phyloP scores from a whole-genome alignment of 2,329 filamentous ascomycete genomes.

The Madurella mycetomatis region DNA sequence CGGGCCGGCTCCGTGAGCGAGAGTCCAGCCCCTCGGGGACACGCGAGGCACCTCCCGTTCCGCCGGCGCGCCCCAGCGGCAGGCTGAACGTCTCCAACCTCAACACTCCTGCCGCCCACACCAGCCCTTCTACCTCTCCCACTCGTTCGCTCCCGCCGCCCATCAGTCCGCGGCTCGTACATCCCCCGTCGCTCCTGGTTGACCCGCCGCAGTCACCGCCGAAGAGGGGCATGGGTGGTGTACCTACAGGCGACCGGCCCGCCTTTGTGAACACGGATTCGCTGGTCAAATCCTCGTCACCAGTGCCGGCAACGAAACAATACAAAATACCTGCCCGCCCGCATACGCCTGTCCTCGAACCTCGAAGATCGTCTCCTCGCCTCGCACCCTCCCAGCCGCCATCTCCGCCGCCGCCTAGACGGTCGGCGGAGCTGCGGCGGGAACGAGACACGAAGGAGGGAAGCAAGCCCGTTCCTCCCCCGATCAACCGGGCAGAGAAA shows the following conservation, averaged over 20 bases:
- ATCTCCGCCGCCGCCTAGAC: slow-evolving; percentile 59
- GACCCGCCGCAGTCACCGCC: slow-evolving; percentile 68
- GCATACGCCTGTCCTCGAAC: slow-evolving; percentile 48
- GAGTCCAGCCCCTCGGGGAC: slow-evolving; percentile 36
- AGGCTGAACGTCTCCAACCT: slow-evolving; percentile 36
- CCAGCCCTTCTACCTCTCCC: slow-evolving; percentile 33
- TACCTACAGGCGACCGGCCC: slow-evolving; percentile 38
- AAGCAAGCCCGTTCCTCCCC: slow-evolving; percentile 56
- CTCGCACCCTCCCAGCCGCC: slow-evolving; percentile 48
- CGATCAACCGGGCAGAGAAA: slow-evolving; percentile 77
- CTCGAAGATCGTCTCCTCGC: slow-evolving; percentile 43
- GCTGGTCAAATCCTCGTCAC: slow-evolving; percentile 37
- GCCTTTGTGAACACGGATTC: slow-evolving; percentile 47
- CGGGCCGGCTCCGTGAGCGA: slow-evolving; percentile 40
- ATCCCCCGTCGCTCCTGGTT: slow-evolving; percentile 63
- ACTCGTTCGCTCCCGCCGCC: slow-evolving; percentile 45
- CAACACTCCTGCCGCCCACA: slow-evolving; percentile 36
- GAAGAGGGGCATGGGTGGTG: slow-evolving; percentile 38
- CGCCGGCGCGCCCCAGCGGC: slow-evolving; percentile 25
- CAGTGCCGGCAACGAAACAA: slow-evolving; percentile 40
- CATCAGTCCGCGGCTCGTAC: slow-evolving; percentile 39
- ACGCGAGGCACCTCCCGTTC: slow-evolving; percentile 31
- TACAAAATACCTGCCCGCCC: slow-evolving; percentile 54
- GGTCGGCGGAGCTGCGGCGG: slow-evolving; percentile 55
- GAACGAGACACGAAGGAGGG: slow-evolving; percentile 40